Evolutionary conservation across 1,139 yeast species (phyloP).

Genomic region (Diutina catenulata): DNA sequence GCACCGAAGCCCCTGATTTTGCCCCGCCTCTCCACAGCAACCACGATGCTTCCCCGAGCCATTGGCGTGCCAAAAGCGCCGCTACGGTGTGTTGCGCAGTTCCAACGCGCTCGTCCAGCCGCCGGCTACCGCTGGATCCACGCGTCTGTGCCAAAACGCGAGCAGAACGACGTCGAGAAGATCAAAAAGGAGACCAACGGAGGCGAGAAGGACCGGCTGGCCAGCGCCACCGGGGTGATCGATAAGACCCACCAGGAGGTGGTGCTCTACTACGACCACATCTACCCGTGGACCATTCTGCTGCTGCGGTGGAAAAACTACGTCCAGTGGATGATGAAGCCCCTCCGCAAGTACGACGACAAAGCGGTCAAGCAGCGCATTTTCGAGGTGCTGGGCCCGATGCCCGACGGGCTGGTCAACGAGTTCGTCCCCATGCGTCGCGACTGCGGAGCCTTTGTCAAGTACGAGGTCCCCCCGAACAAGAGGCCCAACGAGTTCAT

Average conservation of each 20-base stretch:
- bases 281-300: constrained; percentile 28
- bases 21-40: background rate
- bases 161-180: constrained; percentile 16
- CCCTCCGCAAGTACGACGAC: constrained; percentile 12
- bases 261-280: constrained; percentile 41
- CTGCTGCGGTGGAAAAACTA: constrained; percentile 14
- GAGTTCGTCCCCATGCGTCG: constrained; percentile 57
- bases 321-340: constrained; percentile 11
- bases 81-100: background rate
- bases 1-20: background rate
- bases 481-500: constrained; percentile 39
- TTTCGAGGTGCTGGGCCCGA: constrained; percentile 17
- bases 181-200: constrained; percentile 23
- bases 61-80: background rate
- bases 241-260: constrained; percentile 32
- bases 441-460: constrained; percentile 92
- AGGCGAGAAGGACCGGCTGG: constrained; percentile 23
- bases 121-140: background rate
- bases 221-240: constrained; percentile 33
- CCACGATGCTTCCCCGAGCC: background rate
- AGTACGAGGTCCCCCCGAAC: constrained; percentile 48
- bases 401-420: constrained; percentile 20
- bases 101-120: background rate
- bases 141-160: background rate
- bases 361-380: constrained; percentile 15